A percentile compares a stretch with the other conserved stretches of the same genome.
Conservation (phyloP, 116 monocot genomes). For the Iris pallida region DNA sequence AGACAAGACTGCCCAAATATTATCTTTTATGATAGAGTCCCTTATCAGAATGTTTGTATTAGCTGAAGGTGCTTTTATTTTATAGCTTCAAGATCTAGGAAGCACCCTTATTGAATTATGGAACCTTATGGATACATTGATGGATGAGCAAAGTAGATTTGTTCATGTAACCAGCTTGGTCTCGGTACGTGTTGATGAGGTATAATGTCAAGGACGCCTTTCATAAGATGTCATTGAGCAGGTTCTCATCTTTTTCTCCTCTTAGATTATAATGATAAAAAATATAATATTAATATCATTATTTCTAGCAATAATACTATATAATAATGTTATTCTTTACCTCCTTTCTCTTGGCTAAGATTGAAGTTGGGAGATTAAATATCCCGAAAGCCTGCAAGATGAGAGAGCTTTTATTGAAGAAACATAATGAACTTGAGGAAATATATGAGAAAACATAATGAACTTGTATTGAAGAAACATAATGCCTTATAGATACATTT, state of each 20-base stretch:
- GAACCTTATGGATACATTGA: constrained; percentile 76
- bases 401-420: too few relatives aligned
- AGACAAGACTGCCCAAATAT: too few relatives aligned
- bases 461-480: too few relatives aligned
- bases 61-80: too few relatives aligned
- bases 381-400: too few relatives aligned
- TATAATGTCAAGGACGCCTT: constrained; percentile 44
- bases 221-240: constrained; percentile 62
- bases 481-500: neutral
- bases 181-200: constrained; percentile 39
- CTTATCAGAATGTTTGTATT: too few relatives aligned
- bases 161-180: too few relatives aligned
- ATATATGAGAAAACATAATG: too few relatives aligned
- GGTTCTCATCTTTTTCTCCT: constrained; percentile 23
- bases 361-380: too few relatives aligned
- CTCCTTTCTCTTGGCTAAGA: constrained; percentile 24
- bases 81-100: constrained; percentile 75
- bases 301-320: neutral
- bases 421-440: too few relatives aligned
- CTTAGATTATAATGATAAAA: neutral
- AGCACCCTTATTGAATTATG: constrained; percentile 70
- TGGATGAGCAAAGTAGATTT: constrained; percentile 55
- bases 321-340: neutral
- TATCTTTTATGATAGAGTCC: too few relatives aligned
- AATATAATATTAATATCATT: neutral